Evolutionary conservation across 306 rosid genomes (phyloP), one percentile per base, ranked within the genome.

Genomic region (Mucuna pruriens): DNA sequence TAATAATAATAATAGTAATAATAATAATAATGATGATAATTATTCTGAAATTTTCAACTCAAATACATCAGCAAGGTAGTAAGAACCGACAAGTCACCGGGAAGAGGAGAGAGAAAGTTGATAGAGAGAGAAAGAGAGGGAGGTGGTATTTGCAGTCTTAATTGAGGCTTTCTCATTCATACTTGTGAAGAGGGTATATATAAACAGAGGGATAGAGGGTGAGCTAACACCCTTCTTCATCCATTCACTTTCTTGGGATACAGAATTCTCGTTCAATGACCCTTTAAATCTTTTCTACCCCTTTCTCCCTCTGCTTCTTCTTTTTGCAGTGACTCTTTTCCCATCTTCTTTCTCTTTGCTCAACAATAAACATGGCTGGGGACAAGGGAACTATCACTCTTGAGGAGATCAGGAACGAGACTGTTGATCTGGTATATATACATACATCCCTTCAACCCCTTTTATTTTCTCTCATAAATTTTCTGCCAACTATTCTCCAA

Each of bases 401-500:
- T 0, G 97, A 95, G 34, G 91, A 86, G 89, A 90, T 95, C 91
- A 92, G 83, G 91, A 95, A 95, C 45, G 98, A 95, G 65, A 88
- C 95, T 22, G 99, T 95, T 87, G 99, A 95, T 91, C 86, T 95
- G 97, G 99, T 95, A 94, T 10, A 0, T 39, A 17, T 31, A 63
- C 4, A 16, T 2, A 2, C 13, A 6, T 6, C 17, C 40, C 44
- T 66, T 61, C 44, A 3, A 7, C 2, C 34, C 44, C 26, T 25
- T 74, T 75, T 26, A 0, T 52, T 38, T 38, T 33, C 10, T 80
- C 16, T 16, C 75, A 0, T 63, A 54, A 64, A 54, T 54, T 51
- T 2, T 75, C 33, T 46, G 12, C 9, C 9, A 65, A 22, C 2
- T 52, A 77, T 4, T 82, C 77, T 9, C 78, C 68, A 15, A 12